Evolutionary conservation across 2,329 filamentous ascomycete species (phyloP).

Genomic region (Xylaria sp.): DNA sequence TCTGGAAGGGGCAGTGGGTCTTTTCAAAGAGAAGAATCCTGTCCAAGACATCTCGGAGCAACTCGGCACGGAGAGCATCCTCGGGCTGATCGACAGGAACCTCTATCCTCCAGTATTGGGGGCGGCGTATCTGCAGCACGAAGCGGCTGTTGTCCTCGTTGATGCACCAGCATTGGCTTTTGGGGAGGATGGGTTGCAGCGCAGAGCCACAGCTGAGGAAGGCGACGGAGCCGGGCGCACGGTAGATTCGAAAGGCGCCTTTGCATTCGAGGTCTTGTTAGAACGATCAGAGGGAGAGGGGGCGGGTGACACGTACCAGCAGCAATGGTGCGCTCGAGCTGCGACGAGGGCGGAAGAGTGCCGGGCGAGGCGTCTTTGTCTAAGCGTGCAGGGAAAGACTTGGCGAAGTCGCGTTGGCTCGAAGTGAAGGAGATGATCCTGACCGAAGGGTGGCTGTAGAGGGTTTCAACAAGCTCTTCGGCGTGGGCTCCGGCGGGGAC

Average conservation of each 20-base stretch:
- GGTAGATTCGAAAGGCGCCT: conserved; percentile 84
- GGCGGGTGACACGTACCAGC: conserved; percentile 66
- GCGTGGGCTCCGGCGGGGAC: conserved; percentile 33
- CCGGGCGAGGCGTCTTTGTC: conserved; percentile 50
- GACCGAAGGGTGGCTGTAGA: conserved; percentile 78
- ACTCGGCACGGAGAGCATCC: conserved; percentile 71
- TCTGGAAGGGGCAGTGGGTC: conserved; percentile 85
- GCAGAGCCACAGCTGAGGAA: conserved; percentile 88
- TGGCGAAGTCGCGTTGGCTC: conserved; percentile 37
- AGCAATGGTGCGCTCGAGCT: conserved; percentile 71
- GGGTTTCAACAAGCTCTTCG: conserved; percentile 68
- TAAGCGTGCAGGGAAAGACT: conserved; percentile 47
- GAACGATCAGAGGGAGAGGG: neutral
- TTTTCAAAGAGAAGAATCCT: conserved; percentile 86
- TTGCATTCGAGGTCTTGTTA: conserved; percentile 42
- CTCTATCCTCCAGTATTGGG: conserved; percentile 92
- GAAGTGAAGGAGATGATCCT: conserved; percentile 72
- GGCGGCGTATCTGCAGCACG: conserved; percentile 83
- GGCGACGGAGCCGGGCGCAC: conserved; percentile 84
- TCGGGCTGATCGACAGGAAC: conserved; percentile 74
- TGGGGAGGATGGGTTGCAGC: conserved; percentile 86
- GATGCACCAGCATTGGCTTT: conserved; percentile 94
- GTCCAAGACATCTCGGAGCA: conserved; percentile 75
- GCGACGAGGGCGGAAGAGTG: conserved; percentile 48
- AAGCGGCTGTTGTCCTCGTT: conserved; percentile 84